These are phyloP conservation scores for Spinacia oleracea DNA, from an alignment of 179 eudicot species.

Conservation along the genomic window DNA sequence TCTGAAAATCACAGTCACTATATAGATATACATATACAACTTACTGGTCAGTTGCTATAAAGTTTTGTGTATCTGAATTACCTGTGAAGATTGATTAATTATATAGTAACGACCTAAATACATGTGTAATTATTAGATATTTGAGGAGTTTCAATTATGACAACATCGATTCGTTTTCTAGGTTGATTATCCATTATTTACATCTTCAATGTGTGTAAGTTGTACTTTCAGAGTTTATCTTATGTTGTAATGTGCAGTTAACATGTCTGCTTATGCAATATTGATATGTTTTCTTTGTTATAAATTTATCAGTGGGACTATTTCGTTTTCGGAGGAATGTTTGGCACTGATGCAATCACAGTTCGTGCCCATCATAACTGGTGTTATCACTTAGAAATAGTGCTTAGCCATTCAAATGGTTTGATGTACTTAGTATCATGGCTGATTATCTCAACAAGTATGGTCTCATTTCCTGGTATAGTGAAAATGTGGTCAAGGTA, in stretches of 20 bases:
- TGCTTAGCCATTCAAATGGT: slow-evolving; percentile 96
- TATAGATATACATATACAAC: too few species aligned
- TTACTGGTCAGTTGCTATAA: too few species aligned
- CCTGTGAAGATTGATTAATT: too few species aligned
- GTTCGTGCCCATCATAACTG: slow-evolving; percentile 83
- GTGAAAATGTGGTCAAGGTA: slow-evolving; percentile 90
- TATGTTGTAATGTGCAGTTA: not conserved
- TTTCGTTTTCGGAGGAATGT: slow-evolving; percentile 77
- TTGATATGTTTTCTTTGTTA: slow-evolving; percentile 13
- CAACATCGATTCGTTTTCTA: too few species aligned
- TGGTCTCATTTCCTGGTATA: slow-evolving; percentile 96
- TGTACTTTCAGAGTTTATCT: too few species aligned
- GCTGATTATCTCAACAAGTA: slow-evolving; percentile 97
- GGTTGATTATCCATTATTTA: not conserved
- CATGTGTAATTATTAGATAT: too few species aligned
- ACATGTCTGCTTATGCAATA: not conserved
- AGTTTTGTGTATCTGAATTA: too few species aligned
- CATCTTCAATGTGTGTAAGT: not conserved
- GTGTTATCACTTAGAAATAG: slow-evolving; percentile 98
- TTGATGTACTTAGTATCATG: slow-evolving; percentile 96
- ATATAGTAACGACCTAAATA: too few species aligned
- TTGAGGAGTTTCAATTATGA: not conserved
- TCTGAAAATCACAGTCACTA: too few species aligned
- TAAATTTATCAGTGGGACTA: slow-evolving; percentile 65
- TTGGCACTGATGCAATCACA: slow-evolving; percentile 85